Evolutionary conservation across 345 rosid species (phyloP).

Genomic region (Cochlearia excelsa): DNA sequence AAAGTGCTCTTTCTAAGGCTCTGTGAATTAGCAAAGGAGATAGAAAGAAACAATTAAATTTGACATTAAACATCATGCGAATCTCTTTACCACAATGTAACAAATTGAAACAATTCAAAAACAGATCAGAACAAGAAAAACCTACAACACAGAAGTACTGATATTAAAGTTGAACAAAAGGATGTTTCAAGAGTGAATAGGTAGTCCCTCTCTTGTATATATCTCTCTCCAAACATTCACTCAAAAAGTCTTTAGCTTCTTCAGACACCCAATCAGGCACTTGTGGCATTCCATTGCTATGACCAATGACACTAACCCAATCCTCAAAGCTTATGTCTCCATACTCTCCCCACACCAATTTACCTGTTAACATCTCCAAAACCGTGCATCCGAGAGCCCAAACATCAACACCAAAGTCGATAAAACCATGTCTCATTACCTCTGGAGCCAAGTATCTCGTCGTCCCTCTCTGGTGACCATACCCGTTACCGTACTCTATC

Average conservation of each 20-base stretch:
- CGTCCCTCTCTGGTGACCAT: conserved; percentile 21
- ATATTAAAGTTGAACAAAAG: no score
- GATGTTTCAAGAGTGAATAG: conserved; percentile 1
- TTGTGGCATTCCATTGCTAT: not conserved
- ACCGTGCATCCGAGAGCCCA: conserved; percentile 24
- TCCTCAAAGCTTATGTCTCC: not conserved
- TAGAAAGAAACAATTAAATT: no score
- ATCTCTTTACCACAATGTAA: no score
- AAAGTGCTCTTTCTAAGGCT: no score
- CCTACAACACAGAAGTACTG: no score
- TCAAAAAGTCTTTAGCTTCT: conserved; percentile 17
- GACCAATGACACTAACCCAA: conserved; percentile 2
- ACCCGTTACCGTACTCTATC: conserved; percentile 1
- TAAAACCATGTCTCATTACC: not conserved
- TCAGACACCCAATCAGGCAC: conserved; percentile 12
- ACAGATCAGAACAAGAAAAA: no score
- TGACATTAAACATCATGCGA: no score
- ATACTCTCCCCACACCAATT: not conserved
- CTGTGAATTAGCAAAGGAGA: no score
- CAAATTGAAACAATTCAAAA: no score
- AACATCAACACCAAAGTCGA: conserved; percentile 16
- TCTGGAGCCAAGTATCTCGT: conserved; percentile 13
- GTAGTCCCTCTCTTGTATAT: not conserved
- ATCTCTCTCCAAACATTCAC: conserved; percentile 18
- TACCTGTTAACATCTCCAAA: conserved; percentile 18